Percentiles rank a stretch among this genome's conserved stretches.
phyloP scores from a whole-genome alignment of 306 rosid genomes.

The Dalbergia cochinchinensis region DNA sequence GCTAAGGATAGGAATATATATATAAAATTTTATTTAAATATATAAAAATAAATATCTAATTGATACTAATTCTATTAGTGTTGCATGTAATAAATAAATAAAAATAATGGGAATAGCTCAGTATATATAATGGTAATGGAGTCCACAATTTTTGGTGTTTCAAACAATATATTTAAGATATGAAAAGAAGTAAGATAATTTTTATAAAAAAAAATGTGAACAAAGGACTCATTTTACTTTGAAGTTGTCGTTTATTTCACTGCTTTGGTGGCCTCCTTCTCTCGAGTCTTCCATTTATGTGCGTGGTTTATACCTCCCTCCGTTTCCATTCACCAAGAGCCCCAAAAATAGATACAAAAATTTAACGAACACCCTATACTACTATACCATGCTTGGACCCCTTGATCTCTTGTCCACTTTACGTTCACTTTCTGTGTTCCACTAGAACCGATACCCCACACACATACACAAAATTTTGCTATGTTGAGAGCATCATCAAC shows the following conservation, averaged over 20 bases:
- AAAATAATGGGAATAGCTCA: too few species aligned
- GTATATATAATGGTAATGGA: too few species aligned
- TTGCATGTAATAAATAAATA: too few species aligned
- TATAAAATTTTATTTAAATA: too few species aligned
- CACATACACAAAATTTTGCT: constrained; percentile 24
- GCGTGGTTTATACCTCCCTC: background rate
- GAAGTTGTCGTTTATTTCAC: background rate
- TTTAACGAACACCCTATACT: background rate
- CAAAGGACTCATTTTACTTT: background rate
- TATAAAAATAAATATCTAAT: too few species aligned
- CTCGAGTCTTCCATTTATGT: background rate
- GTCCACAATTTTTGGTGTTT: too few species aligned
- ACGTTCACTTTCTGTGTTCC: constrained; percentile 38
- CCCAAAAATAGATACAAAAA: background rate
- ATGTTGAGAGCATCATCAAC: constrained; percentile 62
- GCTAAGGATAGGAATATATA: too few species aligned
- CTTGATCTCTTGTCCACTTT: constrained; percentile 29
- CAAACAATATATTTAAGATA: too few species aligned
- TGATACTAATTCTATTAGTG: too few species aligned
- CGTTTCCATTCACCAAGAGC: background rate
- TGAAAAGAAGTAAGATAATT: too few species aligned
- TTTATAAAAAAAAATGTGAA: too few species aligned
- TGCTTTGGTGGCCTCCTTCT: background rate
- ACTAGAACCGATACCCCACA: constrained; percentile 13
- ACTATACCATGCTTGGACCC: constrained; percentile 2